phyloP scores from a whole-genome alignment of 169 alveolate species.

The Eimeria maxima region DNA sequence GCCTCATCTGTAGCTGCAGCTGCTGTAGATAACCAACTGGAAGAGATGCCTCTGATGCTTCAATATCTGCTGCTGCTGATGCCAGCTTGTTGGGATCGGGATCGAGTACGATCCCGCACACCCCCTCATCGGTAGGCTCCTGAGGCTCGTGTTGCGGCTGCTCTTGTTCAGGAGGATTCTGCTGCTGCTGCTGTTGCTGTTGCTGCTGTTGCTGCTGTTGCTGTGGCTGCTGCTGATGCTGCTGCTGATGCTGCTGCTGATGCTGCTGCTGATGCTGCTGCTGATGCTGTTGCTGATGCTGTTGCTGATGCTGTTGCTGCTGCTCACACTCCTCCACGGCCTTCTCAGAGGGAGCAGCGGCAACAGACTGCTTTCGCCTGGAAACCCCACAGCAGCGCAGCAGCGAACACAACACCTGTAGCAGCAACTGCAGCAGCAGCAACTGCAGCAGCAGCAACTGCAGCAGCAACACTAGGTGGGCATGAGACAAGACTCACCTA shows the following conservation, averaged over 20 bases:
- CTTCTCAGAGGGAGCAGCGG: not conserved
- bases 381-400: not conserved
- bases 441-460: not conserved
- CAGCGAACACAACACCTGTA: no score
- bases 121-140: not conserved
- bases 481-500: not conserved
- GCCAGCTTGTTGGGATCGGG: not conserved
- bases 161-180: no score
- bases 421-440: not conserved
- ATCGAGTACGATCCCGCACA: not conserved
- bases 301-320: conserved; percentile 35
- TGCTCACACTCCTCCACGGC: not conserved
- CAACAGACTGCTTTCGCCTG: not conserved
- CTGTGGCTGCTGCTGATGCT: no score
- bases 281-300: no score
- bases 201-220: conserved; percentile 1
- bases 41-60: not conserved
- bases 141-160: no score
- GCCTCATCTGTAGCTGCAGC: not conserved
- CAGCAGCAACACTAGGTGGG: not conserved
- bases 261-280: no score
- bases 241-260: no score
- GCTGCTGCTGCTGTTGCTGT: not conserved
- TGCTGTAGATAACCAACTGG: conserved; percentile 3
- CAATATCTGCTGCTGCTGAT: conserved; percentile 34